Evolutionary conservation across 73 alveolate genomes (phyloP), one percentile per base, ranked within the genome.

Genomic region (Paramecium octaurelia): DNA sequence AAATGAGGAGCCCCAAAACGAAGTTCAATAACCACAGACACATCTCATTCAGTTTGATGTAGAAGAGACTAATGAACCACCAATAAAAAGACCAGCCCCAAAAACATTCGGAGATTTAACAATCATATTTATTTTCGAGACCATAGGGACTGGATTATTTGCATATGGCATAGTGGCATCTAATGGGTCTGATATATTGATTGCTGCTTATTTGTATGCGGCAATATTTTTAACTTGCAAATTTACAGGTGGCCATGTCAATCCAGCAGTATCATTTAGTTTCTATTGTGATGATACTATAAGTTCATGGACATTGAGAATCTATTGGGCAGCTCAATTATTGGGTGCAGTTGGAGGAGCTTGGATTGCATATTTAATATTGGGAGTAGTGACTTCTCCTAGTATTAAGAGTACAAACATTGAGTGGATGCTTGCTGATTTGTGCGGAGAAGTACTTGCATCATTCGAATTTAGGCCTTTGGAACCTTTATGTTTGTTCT

Each of bases 171-270:
- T 80, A 16, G 91, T 80, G 9, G 46, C 64, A 20, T 80, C 91
- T 4, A 23, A 80, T 23, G 91, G 91, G 44, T 80, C 91, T 43
- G 91, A 80, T 48, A 10, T 80, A 0, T 24, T 80, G 38, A 80
- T 80, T 43, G 48, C 91, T 3, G 70, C 76, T 3, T 80, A 80
- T 46, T 80, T 80, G 14, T 80, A 31, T 80, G 91, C 91, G 7
- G 91, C 91, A 14, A 44, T 80, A 80, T 80, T 80, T 35, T 20
- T 80, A 23, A 44, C 91, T 1, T 80, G 91, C 29, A 80, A 48
- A 80, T 80, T 80, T 48, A 80, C 91, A 46, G 91, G 91, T 40
- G 91, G 91, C 3, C 91, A 80, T 44, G 91, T 80, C 12, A 80
- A 80, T 80, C 91, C 91, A 18, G 91, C 91, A 14, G 91, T 80